Base-by-base conservation (phyloP, 2,329 filamentous ascomycete species). In the Truncatella angustata region DNA sequence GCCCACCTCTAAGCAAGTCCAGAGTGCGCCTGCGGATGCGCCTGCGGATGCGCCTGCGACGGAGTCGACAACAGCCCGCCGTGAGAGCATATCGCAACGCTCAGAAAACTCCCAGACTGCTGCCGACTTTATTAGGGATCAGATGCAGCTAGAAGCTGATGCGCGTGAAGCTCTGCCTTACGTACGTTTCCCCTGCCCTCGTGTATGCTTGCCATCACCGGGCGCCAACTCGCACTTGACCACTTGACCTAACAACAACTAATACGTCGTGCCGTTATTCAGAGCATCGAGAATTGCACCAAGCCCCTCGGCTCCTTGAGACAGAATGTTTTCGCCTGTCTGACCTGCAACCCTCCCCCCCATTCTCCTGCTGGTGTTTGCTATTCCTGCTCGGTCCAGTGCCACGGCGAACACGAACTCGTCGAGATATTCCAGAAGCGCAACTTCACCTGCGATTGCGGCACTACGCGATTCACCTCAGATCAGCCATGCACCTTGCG, bases 371-470 rank as follows among this genome's bases (percentile, higher is more conserved):
- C 93, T 3, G 94, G 90, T 23, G 84, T 99, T 52, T 99, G 94
- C 77, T 99, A 99, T 65, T 90, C 92, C 20, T 99, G 94, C 74
- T 97, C 93, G 5, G 91, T 99, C 54, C 89, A 93, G 61, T 99
- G 94, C 67, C 94, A 99, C 65, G 93, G 94, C 60, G 92, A 97
- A 65, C 94, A 99, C 68, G 88, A 82, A 1, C 84, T 99, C 23
- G 94, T 97, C 46, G 94, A 99, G 72, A 87, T 99, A 18, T 99
- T 99, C 74, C 87, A 84, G 66, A 97, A 97, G 75, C 86, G 95
- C 64, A 87, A 96, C 71, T 97, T 99, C 64, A 90, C 90, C 36
- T 99, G 94, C 73, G 94, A 99, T 69, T 99, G 94, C 64, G 94
- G 94, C 23, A 97, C 92, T 0, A 91, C 86, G 40, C 85, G 93